Evolutionary conservation across 2,329 filamentous ascomycete genomes (phyloP).

Genomic region (Verticillium tricorpus): DNA sequence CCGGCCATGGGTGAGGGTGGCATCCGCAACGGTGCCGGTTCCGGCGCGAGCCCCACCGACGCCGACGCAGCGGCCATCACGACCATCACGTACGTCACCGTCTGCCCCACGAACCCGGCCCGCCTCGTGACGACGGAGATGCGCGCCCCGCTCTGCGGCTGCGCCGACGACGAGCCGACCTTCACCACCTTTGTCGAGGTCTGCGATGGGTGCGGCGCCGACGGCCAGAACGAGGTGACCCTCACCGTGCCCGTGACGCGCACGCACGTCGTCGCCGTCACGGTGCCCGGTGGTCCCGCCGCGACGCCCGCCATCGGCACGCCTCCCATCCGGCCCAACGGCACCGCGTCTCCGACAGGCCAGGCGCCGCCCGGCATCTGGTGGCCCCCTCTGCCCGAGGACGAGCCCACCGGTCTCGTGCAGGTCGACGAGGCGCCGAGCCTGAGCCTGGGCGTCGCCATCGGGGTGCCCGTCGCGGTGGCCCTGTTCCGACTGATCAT

Average conservation of each 20-base stretch:
- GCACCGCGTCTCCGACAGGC: background rate
- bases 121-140: constrained; percentile 26
- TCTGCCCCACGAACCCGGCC: constrained; percentile 28
- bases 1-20: constrained; percentile 23
- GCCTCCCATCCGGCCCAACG: background rate
- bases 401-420: background rate
- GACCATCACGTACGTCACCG: constrained; percentile 26
- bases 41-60: constrained; percentile 15
- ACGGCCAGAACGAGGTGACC: constrained; percentile 26
- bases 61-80: constrained; percentile 11
- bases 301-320: background rate
- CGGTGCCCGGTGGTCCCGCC: background rate
- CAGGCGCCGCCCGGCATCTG: background rate
- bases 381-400: background rate
- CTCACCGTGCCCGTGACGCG: constrained; percentile 22
- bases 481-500: background rate
- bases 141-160: constrained; percentile 23
- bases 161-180: constrained; percentile 11
- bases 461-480: background rate
- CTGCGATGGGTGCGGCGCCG: constrained; percentile 24
- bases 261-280: constrained; percentile 8
- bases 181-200: constrained; percentile 23
- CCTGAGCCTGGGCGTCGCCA: constrained; percentile 1
- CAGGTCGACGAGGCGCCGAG: background rate
- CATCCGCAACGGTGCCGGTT: constrained; percentile 17